A percentile compares a stretch with the other conserved stretches of the same genome.
Conservation (phyloP, 805 yeast species). For the Zygotorulaspora sp. region DNA sequence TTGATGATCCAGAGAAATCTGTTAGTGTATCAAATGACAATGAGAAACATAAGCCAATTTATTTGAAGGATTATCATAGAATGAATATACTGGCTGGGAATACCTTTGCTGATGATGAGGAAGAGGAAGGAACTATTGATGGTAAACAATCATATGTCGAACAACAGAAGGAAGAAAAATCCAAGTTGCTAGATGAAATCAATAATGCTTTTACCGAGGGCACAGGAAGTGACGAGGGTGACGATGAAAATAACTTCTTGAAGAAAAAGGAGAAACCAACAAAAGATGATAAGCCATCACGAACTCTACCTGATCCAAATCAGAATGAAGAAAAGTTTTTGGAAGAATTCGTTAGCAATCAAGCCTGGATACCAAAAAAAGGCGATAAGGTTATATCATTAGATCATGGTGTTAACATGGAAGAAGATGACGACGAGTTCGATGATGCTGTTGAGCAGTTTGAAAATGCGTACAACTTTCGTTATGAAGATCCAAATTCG, state of each 20-base stretch:
- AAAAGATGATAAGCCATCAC: constrained; percentile 22
- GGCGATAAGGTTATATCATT: constrained; percentile 53
- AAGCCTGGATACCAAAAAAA: constrained; percentile 85
- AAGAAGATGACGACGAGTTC: constrained; percentile 75
- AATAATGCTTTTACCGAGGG: constrained; percentile 57
- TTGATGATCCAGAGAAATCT: constrained; percentile 56
- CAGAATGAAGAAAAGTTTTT: constrained; percentile 65
- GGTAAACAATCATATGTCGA: constrained; percentile 60
- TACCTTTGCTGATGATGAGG: constrained; percentile 51
- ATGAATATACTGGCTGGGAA: constrained; percentile 69
- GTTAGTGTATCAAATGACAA: constrained; percentile 24
- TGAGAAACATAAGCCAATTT: constrained; percentile 65
- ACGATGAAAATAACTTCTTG: constrained; percentile 46
- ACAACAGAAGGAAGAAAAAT: constrained; percentile 72
- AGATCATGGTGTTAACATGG: constrained; percentile 44
- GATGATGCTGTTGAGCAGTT: constrained; percentile 88
- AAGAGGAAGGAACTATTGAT: constrained; percentile 40
- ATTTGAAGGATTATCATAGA: constrained; percentile 89
- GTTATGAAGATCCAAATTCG: constrained; percentile 88
- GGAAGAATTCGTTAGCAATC: constrained; percentile 62
- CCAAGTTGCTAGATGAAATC: constrained; percentile 70
- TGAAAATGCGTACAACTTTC: constrained; percentile 89
- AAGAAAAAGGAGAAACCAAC: constrained; percentile 49
- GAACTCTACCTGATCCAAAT: constrained; percentile 60
- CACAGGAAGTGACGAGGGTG: constrained; percentile 42